These are phyloP conservation scores for Pythium brassicae DNA, from an alignment of 352 stramenopile genomes.

Conservation along the genomic window DNA sequence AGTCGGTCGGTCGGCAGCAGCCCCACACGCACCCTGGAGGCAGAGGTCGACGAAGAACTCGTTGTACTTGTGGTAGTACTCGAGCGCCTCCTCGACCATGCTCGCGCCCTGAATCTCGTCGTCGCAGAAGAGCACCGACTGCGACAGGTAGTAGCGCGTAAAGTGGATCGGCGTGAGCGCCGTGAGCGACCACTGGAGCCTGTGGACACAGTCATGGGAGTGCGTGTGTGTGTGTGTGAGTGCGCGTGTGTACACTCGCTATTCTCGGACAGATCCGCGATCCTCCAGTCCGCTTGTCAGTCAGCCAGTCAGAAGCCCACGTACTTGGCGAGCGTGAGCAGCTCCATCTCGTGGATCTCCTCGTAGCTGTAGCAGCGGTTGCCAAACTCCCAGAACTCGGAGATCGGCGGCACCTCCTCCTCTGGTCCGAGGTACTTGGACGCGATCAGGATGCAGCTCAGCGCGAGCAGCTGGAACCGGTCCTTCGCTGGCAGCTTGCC, in stretches of 20 bases:
- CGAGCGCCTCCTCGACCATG: conserved; percentile 69
- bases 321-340: conserved; percentile 47
- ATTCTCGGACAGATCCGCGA: no score
- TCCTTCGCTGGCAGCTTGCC: conserved; percentile 60
- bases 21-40: conserved; percentile 51
- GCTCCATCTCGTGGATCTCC: conserved; percentile 76
- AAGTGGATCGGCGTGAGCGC: conserved; percentile 78
- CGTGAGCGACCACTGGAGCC: conserved; percentile 67
- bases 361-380: conserved; percentile 83
- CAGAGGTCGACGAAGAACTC: conserved; percentile 86
- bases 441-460: conserved; percentile 76
- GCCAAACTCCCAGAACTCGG: conserved; percentile 84
- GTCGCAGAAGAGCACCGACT: conserved; percentile 76
- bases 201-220: conserved; percentile 14
- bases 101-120: conserved; percentile 69
- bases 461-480: conserved; percentile 76
- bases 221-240: conserved; percentile 6
- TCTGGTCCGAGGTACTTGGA: conserved; percentile 79
- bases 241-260: conserved; percentile 2
- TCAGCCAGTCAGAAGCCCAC: no score
- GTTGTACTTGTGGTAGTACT: conserved; percentile 82
- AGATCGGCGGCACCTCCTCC: conserved; percentile 73
- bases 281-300: no score
- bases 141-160: conserved; percentile 71
- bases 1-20: no score